Base-by-base conservation (phyloP, 352 stramenopile genomes). In the Phytopythium oedochilum region DNA sequence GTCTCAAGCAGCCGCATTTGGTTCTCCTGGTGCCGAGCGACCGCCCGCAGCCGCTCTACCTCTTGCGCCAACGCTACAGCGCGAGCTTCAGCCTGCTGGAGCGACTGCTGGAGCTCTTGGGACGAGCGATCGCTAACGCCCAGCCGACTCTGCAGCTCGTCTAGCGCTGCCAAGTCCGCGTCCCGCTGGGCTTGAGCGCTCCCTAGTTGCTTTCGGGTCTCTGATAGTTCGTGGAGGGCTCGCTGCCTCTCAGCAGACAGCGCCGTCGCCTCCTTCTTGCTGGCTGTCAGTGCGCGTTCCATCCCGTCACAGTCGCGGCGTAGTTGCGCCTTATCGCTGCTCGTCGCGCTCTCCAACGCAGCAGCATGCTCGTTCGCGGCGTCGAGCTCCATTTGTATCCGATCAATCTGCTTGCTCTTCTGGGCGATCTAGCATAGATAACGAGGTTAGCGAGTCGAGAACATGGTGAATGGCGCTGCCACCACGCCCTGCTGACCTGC, bases 1-100 rank as follows among this genome's bases (percentile, higher is more conserved):
- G 53, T 20, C 57, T 88, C 77, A 8, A 89, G 59, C 20, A 68
- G 26, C 32, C 72, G 53, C 5, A 87, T 31, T 48, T 86, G 78
- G 15, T 75, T 72, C 20, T 68, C 57, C 28, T 81, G 77, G 11
- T 83, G 67, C 14, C 71, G 53, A 14, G 77, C 23, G 0, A 68
- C 25, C 6, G 53, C 36, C 1, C 58, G 48, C 10, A 79, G 63
- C 6, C 64, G 66, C 49, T 80, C 59, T 4, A 77, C 42, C 44
- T 86, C 77, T 22, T 76, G 50, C 2, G 53, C 5, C 25, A 52
- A 53, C 46, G 63, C 22, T 18, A 50, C 29, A 3, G 72, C 45
- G 26, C 56, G 62, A 1, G 62, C 50, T 36, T 80, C 61, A 11
- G 43, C 50, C 23, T 79, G 42, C 25, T 69, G 57, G 9, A 86